Evolutionary conservation across 306 rosid genomes (phyloP).

Genomic region (Vicia villosa): DNA sequence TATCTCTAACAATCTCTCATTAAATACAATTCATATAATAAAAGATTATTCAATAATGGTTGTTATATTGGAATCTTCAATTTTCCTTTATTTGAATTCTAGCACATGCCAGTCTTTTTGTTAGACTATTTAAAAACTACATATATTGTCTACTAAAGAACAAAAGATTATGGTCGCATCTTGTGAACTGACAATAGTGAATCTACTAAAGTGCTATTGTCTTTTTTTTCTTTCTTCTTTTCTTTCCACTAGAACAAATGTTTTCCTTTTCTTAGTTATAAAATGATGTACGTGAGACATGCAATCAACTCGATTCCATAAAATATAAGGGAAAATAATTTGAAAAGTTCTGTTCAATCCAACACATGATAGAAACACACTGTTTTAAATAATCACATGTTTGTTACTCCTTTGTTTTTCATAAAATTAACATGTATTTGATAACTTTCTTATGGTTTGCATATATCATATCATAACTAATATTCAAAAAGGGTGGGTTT

Average conservation of each 20-base stretch:
- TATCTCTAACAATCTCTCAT: not conserved
- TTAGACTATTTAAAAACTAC: not conserved
- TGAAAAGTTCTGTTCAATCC: not conserved
- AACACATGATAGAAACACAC: constrained; percentile 18
- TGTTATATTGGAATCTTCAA: no score
- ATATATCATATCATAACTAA: no score
- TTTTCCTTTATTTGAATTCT: no score
- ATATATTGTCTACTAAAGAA: not conserved
- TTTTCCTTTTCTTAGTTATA: not conserved
- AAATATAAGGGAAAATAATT: constrained; percentile 22
- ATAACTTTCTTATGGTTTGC: no score
- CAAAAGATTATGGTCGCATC: constrained; percentile 23
- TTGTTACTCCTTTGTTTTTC: constrained; percentile 11
- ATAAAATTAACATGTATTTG: no score
- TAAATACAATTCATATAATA: no score
- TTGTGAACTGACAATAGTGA: constrained; percentile 38
- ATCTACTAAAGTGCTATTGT: constrained; percentile 15
- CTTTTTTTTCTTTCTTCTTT: constrained; percentile 1
- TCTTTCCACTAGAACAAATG: not conserved
- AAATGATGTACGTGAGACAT: constrained; percentile 38
- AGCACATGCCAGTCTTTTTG: not conserved
- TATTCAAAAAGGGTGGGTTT: no score
- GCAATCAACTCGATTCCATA: constrained; percentile 40
- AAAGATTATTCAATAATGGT: no score
- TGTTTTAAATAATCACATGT: not conserved